Base-by-base conservation (phyloP, 176 grass and related monocot genomes). In the Tillandsia fasciculata region DNA sequence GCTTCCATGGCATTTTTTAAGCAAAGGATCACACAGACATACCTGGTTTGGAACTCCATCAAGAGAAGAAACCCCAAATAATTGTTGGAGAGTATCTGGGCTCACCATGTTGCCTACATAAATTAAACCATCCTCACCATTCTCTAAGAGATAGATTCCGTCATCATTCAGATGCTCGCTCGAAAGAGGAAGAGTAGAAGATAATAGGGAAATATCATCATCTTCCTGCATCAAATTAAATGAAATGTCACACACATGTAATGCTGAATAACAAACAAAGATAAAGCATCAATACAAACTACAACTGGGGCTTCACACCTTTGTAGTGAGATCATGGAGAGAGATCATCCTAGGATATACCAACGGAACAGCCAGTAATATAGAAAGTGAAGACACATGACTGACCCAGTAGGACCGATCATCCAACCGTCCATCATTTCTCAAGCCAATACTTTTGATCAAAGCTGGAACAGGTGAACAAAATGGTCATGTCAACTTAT, bases 291-390 rank as follows among this genome's bases (percentile, higher is more conserved):
- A 47, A 1, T 6, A 42, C 33, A 42, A 61, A 61, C 56, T 61
- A 57, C n/a, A 1, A 66, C 27, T 73, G 4, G 53, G 22, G 24
- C 29, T 50, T 76, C 51, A 50, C 83, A 96, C 91, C 91, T 76
- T 87, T 53, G 76, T 52, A 69, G 64, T 69, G 12, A 96, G 83
- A 70, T 96, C 79, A 83, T 87, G 91, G 69, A 96, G 79, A 7
- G 87, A 74, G 50, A 96, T 90, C 87, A 96, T 78, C 80, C 91
- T 90, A 64, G 91, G 91, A 82, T 87, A 96, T 66, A 96, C 91
- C 63, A 96, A 73, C 1, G 91, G 84, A 80, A 90, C 79, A 80
- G 87, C 69, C 24, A 90, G 63, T 54, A 67, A 49, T 66, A 87
- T 79, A 77, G 87, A 87, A 85, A 96, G 65, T 49, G 81, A 83